phyloP scores from a whole-genome alignment of 164 flowering plant species.

The Vitis cinerea region DNA sequence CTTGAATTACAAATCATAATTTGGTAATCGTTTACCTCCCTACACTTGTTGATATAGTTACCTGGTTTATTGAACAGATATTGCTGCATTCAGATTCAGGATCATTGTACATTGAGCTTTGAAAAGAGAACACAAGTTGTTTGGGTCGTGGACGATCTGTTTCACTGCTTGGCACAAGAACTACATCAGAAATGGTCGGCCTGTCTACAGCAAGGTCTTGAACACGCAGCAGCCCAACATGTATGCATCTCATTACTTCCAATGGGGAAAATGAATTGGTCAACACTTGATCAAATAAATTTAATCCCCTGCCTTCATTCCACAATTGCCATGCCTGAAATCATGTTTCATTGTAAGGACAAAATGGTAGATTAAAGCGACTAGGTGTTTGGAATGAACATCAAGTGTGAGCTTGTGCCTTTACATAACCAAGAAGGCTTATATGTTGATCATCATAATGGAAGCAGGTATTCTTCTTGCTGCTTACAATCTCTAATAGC shows the following conservation, averaged over 20 bases:
- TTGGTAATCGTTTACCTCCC: neutral
- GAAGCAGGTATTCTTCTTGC: constrained; percentile 9
- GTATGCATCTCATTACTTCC: neutral
- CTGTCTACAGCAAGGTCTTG: constrained; percentile 4
- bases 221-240: neutral
- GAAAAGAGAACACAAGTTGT: neutral
- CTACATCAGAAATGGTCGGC: neutral
- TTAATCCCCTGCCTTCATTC: neutral
- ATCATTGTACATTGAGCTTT: neutral
- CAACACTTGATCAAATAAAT: neutral
- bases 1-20: too few relatives aligned
- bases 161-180: neutral
- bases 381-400: neutral
- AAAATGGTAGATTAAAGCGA: too few relatives aligned
- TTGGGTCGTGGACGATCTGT: neutral
- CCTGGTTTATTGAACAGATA: neutral
- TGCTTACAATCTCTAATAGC: constrained; percentile 15
- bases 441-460: neutral
- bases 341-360: too few relatives aligned
- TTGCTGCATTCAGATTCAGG: neutral
- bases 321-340: constrained; percentile 4
- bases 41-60: neutral
- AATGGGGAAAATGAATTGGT: neutral
- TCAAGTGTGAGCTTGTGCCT: neutral
- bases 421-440: neutral